Conservation (phyloP, 2,329 filamentous ascomycete species). For the Pezicula carpinea region DNA sequence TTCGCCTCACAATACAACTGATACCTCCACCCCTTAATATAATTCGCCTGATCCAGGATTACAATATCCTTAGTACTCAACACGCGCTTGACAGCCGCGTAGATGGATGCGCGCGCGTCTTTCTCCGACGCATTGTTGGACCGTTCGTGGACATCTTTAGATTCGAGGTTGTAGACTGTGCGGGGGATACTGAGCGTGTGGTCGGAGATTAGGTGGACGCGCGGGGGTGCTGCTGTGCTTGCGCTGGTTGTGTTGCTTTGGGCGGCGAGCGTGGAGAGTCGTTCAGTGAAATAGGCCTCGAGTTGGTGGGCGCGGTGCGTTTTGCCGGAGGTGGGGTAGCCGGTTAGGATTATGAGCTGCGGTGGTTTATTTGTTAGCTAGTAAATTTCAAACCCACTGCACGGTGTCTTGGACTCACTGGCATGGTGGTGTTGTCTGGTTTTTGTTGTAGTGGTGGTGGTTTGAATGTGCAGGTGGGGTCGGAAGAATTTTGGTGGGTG, state of each 20-base stretch:
- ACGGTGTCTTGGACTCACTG: background rate
- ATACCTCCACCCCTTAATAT: constrained; percentile 87
- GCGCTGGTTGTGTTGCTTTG: too few relatives aligned
- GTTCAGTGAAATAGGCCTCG: constrained; percentile 59
- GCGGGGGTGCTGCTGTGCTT: constrained; percentile 30
- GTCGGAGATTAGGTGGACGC: constrained; percentile 71
- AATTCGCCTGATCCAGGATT: constrained; percentile 75
- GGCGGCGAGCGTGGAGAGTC: constrained; percentile 26
- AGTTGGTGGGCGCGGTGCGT: constrained; percentile 64
- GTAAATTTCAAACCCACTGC: background rate
- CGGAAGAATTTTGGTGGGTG: background rate
- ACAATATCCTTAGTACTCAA: constrained; percentile 71
- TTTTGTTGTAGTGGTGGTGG: background rate
- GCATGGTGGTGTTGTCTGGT: background rate
- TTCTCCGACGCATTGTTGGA: constrained; percentile 75
- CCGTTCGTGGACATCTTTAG: constrained; percentile 53
- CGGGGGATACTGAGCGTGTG: constrained; percentile 65
- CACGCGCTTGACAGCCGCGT: constrained; percentile 73
- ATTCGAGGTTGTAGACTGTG: constrained; percentile 63
- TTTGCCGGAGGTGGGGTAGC: constrained; percentile 65
- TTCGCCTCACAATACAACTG: constrained; percentile 84
- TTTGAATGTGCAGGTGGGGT: background rate
- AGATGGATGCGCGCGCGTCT: constrained; percentile 71
- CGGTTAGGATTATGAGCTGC: constrained; percentile 63
- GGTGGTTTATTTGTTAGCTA: background rate